Conservation (phyloP, 2,329 filamentous ascomycete species). For the Xylariaceae sp. region DNA sequence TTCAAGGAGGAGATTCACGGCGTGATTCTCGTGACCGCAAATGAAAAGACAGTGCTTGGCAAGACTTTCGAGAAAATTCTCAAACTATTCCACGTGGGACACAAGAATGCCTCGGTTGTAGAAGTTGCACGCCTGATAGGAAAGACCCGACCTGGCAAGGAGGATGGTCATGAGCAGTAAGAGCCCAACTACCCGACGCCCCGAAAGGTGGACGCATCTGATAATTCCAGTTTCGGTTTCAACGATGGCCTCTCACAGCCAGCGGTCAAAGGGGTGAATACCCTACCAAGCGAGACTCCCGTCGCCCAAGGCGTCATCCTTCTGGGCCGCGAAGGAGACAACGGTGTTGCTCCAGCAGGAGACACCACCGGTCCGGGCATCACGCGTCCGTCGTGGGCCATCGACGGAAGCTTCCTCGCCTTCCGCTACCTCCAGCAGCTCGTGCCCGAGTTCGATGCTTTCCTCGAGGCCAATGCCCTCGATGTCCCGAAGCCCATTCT, state of each 20-base stretch:
- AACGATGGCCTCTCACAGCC: slow-evolving; percentile 39
- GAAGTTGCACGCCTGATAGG: slow-evolving; percentile 28
- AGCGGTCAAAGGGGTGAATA: slow-evolving; percentile 21
- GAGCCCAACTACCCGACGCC: slow-evolving; percentile 3
- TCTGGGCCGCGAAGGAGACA: slow-evolving; percentile 32
- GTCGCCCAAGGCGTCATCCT: slow-evolving; percentile 32
- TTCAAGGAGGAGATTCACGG: slow-evolving; percentile 33
- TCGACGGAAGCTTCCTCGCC: slow-evolving; percentile 39
- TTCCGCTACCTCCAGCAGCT: slow-evolving; percentile 40
- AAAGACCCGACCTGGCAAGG: slow-evolving; percentile 28
- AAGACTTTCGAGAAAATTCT: slow-evolving; percentile 25
- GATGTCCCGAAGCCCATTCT: background rate
- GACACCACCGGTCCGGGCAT: background rate
- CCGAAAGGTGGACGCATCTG: background rate
- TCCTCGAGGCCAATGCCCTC: slow-evolving; percentile 24
- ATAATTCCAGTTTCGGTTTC: slow-evolving; percentile 33
- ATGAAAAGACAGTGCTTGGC: slow-evolving; percentile 21
- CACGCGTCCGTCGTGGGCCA: slow-evolving; percentile 32
- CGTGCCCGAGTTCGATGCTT: slow-evolving; percentile 40
- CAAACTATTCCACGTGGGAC: slow-evolving; percentile 21
- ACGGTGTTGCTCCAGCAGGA: slow-evolving; percentile 2
- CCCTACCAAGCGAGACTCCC: slow-evolving; percentile 18
- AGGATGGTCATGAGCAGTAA: slow-evolving; percentile 34
- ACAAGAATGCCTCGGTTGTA: slow-evolving; percentile 18
- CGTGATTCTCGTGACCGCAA: slow-evolving; percentile 31